These are phyloP conservation scores for Yamadazyma friedrichii DNA, from an alignment of 1,139 yeast genomes.

Conservation along the genomic window DNA sequence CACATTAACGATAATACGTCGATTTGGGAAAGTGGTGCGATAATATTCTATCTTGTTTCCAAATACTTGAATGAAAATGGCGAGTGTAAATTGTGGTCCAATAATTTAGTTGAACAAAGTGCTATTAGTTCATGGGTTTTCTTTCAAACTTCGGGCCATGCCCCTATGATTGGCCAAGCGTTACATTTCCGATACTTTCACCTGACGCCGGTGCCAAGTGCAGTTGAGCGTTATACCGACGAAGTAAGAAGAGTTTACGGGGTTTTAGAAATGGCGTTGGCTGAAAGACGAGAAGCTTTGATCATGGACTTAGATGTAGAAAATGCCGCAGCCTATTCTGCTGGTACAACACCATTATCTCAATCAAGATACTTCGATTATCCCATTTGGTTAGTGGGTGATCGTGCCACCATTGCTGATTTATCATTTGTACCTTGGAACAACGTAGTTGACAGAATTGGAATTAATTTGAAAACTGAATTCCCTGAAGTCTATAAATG, in stretches of 20 bases:
- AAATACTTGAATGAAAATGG: constrained; percentile 69
- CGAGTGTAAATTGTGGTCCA: constrained; percentile 78
- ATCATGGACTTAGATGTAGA: constrained; percentile 90
- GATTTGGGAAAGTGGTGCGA: constrained; percentile 95
- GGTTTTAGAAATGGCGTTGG: constrained; percentile 91
- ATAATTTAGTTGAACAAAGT: constrained; percentile 77
- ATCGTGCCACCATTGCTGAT: constrained; percentile 87
- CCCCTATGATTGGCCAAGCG: constrained; percentile 98
- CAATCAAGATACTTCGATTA: constrained; percentile 87
- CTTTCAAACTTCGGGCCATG: constrained; percentile 94
- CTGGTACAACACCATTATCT: constrained; percentile 84
- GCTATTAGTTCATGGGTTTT: constrained; percentile 88
- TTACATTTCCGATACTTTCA: constrained; percentile 91
- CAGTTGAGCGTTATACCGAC: constrained; percentile 87
- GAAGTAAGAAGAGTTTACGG: constrained; percentile 94
- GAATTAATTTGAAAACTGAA: constrained; percentile 81
- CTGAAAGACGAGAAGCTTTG: constrained; percentile 87
- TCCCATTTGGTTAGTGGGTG: constrained; percentile 96
- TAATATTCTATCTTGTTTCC: constrained; percentile 71
- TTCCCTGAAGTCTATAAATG: constrained; percentile 96
- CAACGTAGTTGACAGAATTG: constrained; percentile 90
- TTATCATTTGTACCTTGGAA: constrained; percentile 95
- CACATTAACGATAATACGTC: constrained; percentile 77
- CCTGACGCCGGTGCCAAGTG: constrained; percentile 80
- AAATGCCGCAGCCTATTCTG: constrained; percentile 82